These are phyloP conservation scores for Bauhinia variegata DNA, from an alignment of 306 rosid genomes.

Conservation along the genomic window DNA sequence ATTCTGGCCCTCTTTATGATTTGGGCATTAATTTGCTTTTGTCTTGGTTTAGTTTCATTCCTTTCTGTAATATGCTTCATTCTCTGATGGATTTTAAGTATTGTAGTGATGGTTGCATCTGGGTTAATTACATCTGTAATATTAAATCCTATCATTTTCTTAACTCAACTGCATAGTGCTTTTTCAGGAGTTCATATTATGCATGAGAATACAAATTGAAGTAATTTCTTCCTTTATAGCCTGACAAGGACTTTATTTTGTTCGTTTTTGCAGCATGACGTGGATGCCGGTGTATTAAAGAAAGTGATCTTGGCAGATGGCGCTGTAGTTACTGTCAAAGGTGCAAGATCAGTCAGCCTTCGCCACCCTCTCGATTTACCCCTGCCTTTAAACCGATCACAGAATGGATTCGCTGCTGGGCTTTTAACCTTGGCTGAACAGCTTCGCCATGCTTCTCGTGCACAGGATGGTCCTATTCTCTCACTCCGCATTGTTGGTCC, in stretches of 20 bases:
- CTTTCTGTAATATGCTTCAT: background rate
- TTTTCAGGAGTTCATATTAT: no score
- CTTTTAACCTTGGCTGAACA: conserved; percentile 74
- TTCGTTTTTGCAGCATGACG: conserved; percentile 93
- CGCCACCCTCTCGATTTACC: conserved; percentile 86
- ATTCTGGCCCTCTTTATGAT: background rate
- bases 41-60: no score
- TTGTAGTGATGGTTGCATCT: background rate
- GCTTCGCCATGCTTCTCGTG: conserved; percentile 67
- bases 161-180: no score
- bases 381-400: conserved; percentile 65
- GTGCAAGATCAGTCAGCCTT: conserved; percentile 91
- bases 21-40: no score
- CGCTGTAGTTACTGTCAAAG: conserved; percentile 89
- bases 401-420: conserved; percentile 73
- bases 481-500: conserved; percentile 90
- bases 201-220: no score
- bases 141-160: no score
- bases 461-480: conserved; percentile 55
- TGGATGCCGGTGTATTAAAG: conserved; percentile 95
- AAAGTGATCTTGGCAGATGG: conserved; percentile 92
- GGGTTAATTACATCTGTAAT: no score
- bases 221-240: no score
- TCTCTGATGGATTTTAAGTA: background rate
- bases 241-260: conserved; percentile 18